Base-by-base conservation (phyloP, 371 early-diverging fungal genomes). In the Mortierella sp. region DNA sequence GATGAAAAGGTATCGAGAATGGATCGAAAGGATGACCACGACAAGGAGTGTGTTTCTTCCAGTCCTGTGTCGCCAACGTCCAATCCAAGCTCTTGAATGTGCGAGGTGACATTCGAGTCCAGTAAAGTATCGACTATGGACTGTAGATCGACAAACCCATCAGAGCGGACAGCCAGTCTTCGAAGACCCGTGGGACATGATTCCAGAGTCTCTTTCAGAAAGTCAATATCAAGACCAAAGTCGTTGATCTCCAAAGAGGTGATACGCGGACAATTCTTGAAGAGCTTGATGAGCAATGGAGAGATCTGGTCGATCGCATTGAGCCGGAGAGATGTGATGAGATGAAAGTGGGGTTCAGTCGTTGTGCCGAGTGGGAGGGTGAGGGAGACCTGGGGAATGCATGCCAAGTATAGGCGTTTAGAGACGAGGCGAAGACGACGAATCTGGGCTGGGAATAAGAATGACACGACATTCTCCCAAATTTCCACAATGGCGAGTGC, bases 371-470 rank as follows among this genome's bases (percentile, higher is more conserved):
- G 50, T 2, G 53, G 4, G 19, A 68, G 19, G 25, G 25, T 4
- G 48, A 62, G 29, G n/a, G 37, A 41, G 10, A 62, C 19, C 31
- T 62, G 53, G 12, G 53, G 40, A 1, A 27, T 22, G 54, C 63
- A 68, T 10, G 69, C 69, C 6, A 21, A 14, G 40, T 57, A 25
- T 29, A 68, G 10, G 27, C 47, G 62, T 47, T 53, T 53, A 14
- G 57, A 68, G 41, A 68, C 69, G 24, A 68, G 69, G 29, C 69
- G 69, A 6, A 68, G 54, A 0, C 63, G 69, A 19, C 63, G 62
- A n/a, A 62, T 13, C 22, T 57, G 62, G 41, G 37, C 51, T 45
- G 57, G 45, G 14, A n/a, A 13, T 3, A 68, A 41, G 29, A 34
- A 68, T 2, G 48, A 19, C 7, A 62, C 25, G 28, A 68, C 52